Conservation (phyloP, 192 early-diverging fungal species). For the Gaertneriomyces sp. region DNA sequence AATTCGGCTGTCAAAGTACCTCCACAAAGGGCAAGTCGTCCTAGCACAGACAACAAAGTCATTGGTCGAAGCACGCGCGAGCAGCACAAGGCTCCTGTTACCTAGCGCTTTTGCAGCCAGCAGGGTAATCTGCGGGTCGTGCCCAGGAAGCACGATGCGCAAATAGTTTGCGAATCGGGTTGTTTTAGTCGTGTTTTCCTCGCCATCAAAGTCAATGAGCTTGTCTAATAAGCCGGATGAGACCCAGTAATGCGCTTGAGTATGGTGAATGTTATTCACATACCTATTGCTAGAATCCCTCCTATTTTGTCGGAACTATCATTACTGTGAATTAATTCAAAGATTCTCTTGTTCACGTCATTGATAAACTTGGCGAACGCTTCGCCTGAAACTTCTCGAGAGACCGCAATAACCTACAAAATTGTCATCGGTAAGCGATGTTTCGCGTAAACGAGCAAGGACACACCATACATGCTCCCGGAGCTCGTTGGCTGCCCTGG, state of each 20-base stretch:
- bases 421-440: not conserved
- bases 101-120: conserved; percentile 72
- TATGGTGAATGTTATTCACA: not conserved
- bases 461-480: conserved; percentile 56
- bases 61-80: not conserved
- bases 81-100: conserved; percentile 18
- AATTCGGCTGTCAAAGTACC: conserved; percentile 74
- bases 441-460: not conserved
- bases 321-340: conserved; percentile 70
- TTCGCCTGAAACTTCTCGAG: conserved; percentile 70
- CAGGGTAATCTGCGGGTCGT: conserved; percentile 68
- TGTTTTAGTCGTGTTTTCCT: conserved; percentile 73
- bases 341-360: conserved; percentile 77
- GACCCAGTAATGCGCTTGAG: not conserved
- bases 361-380: conserved; percentile 69
- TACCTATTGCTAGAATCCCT: conserved; percentile 78
- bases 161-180: conserved; percentile 81
- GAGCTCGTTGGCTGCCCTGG: conserved; percentile 56
- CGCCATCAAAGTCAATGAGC: conserved; percentile 74
- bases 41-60: conserved; percentile 28
- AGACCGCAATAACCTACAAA: conserved; percentile 45
- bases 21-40: conserved; percentile 58
- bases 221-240: conserved; percentile 49
- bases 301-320: conserved; percentile 77
- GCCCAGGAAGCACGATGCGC: conserved; percentile 68